These are phyloP conservation scores for Alternaria sp. DNA, from an alignment of 2,329 filamentous ascomycete species.

Conservation along the genomic window DNA sequence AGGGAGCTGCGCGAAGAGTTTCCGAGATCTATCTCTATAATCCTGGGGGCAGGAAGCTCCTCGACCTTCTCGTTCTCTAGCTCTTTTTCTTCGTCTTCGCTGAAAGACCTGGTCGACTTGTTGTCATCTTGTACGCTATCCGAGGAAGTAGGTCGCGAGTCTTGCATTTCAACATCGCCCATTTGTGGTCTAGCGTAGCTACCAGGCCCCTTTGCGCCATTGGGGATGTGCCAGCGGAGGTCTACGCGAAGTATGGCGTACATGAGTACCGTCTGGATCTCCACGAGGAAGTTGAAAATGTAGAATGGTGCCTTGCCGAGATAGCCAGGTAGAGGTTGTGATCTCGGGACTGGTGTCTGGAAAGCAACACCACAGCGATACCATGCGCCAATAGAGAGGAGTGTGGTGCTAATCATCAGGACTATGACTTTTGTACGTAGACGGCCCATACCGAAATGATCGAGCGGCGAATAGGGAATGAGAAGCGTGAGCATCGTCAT, in stretches of 20 bases:
- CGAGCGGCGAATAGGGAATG: slow-evolving; percentile 50
- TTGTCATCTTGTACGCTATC: not conserved
- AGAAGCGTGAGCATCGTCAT: slow-evolving; percentile 58
- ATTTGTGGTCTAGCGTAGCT: slow-evolving; percentile 22
- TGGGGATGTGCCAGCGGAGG: slow-evolving; percentile 74
- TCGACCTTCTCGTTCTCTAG: slow-evolving; percentile 1
- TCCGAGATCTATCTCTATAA: slow-evolving; percentile 12
- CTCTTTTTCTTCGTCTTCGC: slow-evolving; percentile 2
- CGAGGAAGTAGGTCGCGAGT: slow-evolving; percentile 19
- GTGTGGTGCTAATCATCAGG: slow-evolving; percentile 62
- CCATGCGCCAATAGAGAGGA: slow-evolving; percentile 72
- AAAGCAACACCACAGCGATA: slow-evolving; percentile 70
- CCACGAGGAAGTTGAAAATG: slow-evolving; percentile 76
- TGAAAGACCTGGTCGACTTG: not conserved
- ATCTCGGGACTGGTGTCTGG: slow-evolving; percentile 53
- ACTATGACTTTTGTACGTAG: slow-evolving; percentile 72
- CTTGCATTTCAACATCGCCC: slow-evolving; percentile 27
- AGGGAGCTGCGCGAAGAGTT: not conserved
- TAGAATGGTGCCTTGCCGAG: slow-evolving; percentile 77
- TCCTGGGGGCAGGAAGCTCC: not conserved
- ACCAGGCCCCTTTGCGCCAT: slow-evolving; percentile 65
- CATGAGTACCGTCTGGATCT: slow-evolving; percentile 71
- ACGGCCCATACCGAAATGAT: slow-evolving; percentile 72
- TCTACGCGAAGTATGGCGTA: slow-evolving; percentile 76
- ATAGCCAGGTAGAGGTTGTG: slow-evolving; percentile 69